Conservation (phyloP, 805 yeast species). For the Pichia kluyveri region DNA sequence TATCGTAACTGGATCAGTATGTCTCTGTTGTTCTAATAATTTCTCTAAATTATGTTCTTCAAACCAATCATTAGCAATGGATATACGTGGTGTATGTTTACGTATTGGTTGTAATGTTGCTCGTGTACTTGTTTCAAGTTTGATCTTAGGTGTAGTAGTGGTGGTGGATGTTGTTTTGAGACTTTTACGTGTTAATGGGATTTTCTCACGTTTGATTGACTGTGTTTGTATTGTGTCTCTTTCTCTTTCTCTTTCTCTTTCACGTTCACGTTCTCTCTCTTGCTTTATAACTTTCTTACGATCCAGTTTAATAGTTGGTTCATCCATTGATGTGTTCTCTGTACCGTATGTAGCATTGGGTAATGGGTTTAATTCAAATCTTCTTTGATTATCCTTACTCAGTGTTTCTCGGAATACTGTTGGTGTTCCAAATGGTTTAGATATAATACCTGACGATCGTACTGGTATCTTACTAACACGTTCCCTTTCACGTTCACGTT, state of each 20-base stretch:
- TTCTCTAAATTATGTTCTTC: background rate
- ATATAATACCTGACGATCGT: background rate
- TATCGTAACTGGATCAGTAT: constrained; percentile 17
- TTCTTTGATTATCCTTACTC: background rate
- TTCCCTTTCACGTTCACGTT: background rate
- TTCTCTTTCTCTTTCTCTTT: background rate
- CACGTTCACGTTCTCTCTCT: background rate
- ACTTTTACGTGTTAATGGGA: constrained; percentile 22
- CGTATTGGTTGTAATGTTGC: no score
- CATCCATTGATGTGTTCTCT: constrained; percentile 11
- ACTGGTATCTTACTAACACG: background rate
- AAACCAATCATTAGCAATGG: background rate
- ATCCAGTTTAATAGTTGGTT: constrained; percentile 22
- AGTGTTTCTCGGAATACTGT: constrained; percentile 16
- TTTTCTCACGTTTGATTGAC: background rate
- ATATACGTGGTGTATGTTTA: background rate
- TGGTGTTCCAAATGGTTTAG: background rate
- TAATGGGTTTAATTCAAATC: constrained; percentile 10
- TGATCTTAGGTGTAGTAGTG: no score
- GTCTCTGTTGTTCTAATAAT: background rate
- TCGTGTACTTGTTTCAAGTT: no score
- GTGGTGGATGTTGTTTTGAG: constrained; percentile 8
- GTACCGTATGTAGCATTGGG: constrained; percentile 14
- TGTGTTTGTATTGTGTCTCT: background rate
- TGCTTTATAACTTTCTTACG: constrained; percentile 5